Evolutionary conservation across 2,329 filamentous ascomycete genomes (phyloP).

Genomic region (Helminthosporium solani): DNA sequence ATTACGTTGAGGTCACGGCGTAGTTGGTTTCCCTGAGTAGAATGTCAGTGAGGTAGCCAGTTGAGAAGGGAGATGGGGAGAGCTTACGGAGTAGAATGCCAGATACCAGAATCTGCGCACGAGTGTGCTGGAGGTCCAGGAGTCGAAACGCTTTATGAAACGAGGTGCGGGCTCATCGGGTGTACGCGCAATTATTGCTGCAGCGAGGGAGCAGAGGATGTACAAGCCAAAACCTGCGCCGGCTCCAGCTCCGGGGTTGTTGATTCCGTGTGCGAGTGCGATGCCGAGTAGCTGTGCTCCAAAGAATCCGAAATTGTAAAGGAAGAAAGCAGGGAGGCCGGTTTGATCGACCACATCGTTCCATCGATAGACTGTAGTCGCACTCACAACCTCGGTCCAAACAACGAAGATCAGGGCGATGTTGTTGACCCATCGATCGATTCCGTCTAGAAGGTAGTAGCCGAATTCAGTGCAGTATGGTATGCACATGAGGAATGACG

Average conservation of each 20-base stretch:
- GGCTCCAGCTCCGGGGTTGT: constrained; percentile 48
- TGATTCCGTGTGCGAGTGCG: constrained; percentile 50
- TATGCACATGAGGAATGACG: constrained; percentile 57
- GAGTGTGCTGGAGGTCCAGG: background rate
- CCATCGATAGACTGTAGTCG: constrained; percentile 57
- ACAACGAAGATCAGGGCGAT: constrained; percentile 57
- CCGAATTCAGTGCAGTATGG: constrained; percentile 61
- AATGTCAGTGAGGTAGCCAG: background rate
- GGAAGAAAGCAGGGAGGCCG: constrained; percentile 46
- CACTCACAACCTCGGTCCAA: constrained; percentile 54
- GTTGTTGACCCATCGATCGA: constrained; percentile 60
- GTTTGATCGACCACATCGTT: constrained; percentile 49
- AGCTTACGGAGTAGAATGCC: constrained; percentile 58
- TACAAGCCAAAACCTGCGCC: constrained; percentile 57
- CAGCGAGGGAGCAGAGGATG: constrained; percentile 43
- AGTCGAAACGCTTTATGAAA: constrained; percentile 47
- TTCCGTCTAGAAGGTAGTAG: constrained; percentile 56
- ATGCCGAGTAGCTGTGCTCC: constrained; percentile 56
- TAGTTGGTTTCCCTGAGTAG: constrained; percentile 55
- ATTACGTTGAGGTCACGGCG: constrained; percentile 57
- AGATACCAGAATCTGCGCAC: constrained; percentile 54
- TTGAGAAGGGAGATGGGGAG: background rate
- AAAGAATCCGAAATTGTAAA: constrained; percentile 56
- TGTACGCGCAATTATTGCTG: constrained; percentile 46
- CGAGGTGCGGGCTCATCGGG: constrained; percentile 46